Base-by-base conservation (phyloP, 2,329 filamentous ascomycete species). In the Aspergillus sp. region DNA sequence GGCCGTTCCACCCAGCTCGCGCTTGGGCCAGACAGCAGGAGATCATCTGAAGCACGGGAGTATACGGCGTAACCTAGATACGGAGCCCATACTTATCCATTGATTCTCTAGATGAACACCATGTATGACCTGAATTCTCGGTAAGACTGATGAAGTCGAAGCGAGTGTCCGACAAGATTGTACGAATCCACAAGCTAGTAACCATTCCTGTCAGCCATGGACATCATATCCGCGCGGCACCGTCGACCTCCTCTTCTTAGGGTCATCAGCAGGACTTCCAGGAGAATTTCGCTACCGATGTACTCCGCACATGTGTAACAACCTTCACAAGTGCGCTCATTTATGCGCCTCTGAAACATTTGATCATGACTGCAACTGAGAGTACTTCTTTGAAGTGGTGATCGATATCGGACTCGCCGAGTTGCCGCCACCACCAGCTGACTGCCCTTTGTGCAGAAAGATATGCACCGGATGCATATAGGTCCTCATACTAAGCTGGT, bases 1-100 rank as follows among this genome's bases (percentile, higher is more conserved):
- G 48, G 44, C 54, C 49, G 57, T 62, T 54, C 57, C 61, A 59
- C 60, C 59, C 44, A 53, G 53, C 52, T 44, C 52, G 55, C 60
- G 60, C 62, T 61, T 64, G 59, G 58, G 57, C 62, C 56, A 59
- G 47, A 32, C 21, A 17, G 39, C 25, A 21, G 52, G 39, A 47
- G 49, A 47, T 27, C 57, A n/a, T 27, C n/a, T 50, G 23, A 8
- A 50, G 44, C 21, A 19, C 41, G 41, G 32, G 41, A 44, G 41
- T 44, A 44, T 44, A 44, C 41, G 8, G 17, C 10, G 41, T 23
- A 6, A 36, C 19, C 10, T 30, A n/a, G 4, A 8, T 44, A 19
- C 10, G 11, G 5, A 15, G 13, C 3, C 25, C 25, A 4, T 50
- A 32, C 32, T 13, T 36, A 36, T 36, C 11, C 32, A 36, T 36